Conservation (phyloP, 2,329 filamentous ascomycete species). For the Xylaria sp. region DNA sequence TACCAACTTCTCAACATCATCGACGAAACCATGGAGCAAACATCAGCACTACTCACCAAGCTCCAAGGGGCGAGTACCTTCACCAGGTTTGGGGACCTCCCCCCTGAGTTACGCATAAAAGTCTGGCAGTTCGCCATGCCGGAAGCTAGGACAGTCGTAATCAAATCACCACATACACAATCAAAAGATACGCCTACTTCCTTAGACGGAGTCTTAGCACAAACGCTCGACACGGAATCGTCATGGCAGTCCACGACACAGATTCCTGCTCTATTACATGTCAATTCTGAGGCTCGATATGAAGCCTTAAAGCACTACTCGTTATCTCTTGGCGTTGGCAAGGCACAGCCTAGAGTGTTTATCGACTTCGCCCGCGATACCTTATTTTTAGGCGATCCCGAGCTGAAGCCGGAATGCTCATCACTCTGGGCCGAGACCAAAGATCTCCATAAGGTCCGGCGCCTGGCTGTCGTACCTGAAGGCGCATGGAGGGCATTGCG, state of each 20-base stretch:
- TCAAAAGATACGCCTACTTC: constrained; percentile 38
- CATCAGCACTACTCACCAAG: constrained; percentile 32
- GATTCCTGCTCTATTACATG: constrained; percentile 50
- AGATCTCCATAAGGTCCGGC: constrained; percentile 44
- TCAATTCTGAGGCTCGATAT: constrained; percentile 49
- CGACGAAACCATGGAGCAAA: constrained; percentile 44
- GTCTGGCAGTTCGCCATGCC: constrained; percentile 51
- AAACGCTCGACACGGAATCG: constrained; percentile 35
- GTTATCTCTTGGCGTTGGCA: constrained; percentile 46
- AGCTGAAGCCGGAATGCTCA: constrained; percentile 47
- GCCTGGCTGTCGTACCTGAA: constrained; percentile 50
- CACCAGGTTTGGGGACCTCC: constrained; percentile 47
- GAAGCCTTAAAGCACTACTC: constrained; percentile 50
- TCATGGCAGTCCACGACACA: constrained; percentile 49
- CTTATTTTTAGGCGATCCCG: constrained; percentile 48
- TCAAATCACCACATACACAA: constrained; percentile 45
- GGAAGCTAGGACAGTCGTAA: constrained; percentile 45
- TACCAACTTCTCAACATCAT: constrained; percentile 41
- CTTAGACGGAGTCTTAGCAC: constrained; percentile 44
- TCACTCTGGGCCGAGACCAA: constrained; percentile 45
- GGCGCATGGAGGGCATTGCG: constrained; percentile 49
- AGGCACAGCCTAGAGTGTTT: constrained; percentile 45
- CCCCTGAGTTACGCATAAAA: constrained; percentile 50
- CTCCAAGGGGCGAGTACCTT: constrained; percentile 41
- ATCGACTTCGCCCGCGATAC: constrained; percentile 50